A percentile compares a stretch with the other conserved stretches of the same genome.
These are phyloP conservation scores for Phaseolus coccineus DNA, from an alignment of 331 rosid genomes.

Conservation along the genomic window DNA sequence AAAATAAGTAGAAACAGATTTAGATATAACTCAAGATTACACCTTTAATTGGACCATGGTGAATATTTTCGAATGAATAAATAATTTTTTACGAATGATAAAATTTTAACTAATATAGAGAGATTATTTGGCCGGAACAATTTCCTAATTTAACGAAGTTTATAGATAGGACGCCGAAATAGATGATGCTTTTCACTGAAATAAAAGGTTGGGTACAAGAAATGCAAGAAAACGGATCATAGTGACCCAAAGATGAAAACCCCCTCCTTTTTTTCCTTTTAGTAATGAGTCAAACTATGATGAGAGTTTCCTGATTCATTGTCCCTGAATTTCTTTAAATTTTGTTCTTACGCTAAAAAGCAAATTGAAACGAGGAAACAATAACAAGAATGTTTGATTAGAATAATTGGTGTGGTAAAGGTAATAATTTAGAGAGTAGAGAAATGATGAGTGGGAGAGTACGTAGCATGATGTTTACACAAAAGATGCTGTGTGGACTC, in stretches of 20 bases:
- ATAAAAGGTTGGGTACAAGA: background rate
- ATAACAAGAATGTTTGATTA: constrained; percentile 12
- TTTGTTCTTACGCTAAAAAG: background rate
- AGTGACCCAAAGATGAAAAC: background rate
- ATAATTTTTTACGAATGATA: too few relatives aligned
- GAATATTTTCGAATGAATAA: too few relatives aligned
- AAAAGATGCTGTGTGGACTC: constrained; percentile 14
- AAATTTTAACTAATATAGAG: too few relatives aligned
- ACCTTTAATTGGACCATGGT: too few relatives aligned
- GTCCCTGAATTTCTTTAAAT: background rate
- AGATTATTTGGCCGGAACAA: background rate
- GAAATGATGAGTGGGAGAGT: constrained; percentile 16
- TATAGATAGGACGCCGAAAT: background rate
- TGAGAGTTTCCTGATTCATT: background rate
- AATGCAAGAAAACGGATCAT: background rate
- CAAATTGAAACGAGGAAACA: background rate
- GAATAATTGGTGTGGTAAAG: constrained; percentile 10
- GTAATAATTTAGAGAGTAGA: constrained; percentile 6
- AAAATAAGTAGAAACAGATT: too few relatives aligned
- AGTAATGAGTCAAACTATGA: constrained; percentile 14
- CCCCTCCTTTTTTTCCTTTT: background rate
- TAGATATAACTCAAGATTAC: too few relatives aligned
- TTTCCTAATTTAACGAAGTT: background rate
- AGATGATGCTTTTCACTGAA: background rate
- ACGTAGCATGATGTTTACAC: constrained; percentile 26